Evolutionary conservation across 1,284 basidiomycete genomes (phyloP).

Genomic region (Pyrrhoderma lamaoense): DNA sequence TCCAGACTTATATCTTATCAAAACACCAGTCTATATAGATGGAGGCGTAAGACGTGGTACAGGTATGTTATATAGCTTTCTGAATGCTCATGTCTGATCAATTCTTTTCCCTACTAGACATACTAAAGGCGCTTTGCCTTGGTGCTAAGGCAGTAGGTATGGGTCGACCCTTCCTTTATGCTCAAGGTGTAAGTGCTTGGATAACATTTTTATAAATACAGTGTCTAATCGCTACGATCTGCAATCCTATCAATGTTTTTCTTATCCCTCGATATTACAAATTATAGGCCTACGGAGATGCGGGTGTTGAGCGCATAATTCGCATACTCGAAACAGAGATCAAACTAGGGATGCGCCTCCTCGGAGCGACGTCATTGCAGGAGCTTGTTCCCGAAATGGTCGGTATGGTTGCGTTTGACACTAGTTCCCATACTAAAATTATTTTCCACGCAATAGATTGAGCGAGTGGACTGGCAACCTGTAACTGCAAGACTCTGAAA

Average conservation of each 20-base stretch:
- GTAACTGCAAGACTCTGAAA: conserved; percentile 6
- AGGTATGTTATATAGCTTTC: conserved; percentile 39
- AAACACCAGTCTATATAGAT: conserved; percentile 73
- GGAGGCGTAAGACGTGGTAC: conserved; percentile 84
- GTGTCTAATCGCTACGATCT: conserved; percentile 12
- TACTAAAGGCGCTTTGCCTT: conserved; percentile 86
- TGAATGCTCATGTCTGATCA: conserved; percentile 1
- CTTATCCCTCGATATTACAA: too few species aligned
- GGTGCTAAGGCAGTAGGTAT: conserved; percentile 88
- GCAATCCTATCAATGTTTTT: background rate
- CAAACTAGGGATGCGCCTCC: conserved; percentile 66
- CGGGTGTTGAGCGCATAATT: conserved; percentile 71
- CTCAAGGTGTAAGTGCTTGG: conserved; percentile 60
- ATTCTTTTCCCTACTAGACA: conserved; percentile 47
- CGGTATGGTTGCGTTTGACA: conserved; percentile 18
- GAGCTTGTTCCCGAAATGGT: conserved; percentile 81
- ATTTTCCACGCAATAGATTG: conserved; percentile 11
- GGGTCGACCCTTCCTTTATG: conserved; percentile 86
- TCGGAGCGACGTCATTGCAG: conserved; percentile 66
- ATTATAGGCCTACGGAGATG: conserved; percentile 69
- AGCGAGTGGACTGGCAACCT: conserved; percentile 16
- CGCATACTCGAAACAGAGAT: conserved; percentile 79
- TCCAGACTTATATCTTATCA: background rate
- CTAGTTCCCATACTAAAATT: too few species aligned
- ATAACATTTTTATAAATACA: conserved; percentile 6